phyloP scores from a whole-genome alignment of 2,329 filamentous ascomycete genomes.

The Thielaviopsis musarum region DNA sequence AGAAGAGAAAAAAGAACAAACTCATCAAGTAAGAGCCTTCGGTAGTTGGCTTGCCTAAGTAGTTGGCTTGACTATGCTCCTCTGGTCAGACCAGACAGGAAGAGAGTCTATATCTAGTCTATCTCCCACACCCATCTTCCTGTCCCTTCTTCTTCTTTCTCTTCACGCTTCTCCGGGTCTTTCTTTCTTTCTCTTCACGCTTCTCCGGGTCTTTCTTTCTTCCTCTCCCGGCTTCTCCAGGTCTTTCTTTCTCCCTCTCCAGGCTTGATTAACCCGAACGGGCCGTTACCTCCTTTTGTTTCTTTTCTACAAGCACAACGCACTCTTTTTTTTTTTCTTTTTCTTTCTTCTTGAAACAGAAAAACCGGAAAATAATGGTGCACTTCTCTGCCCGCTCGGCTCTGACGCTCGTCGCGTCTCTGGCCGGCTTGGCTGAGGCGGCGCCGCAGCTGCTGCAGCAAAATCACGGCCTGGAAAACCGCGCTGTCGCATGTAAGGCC shows the following conservation, averaged over 20 bases:
- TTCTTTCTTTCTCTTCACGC: constrained; percentile 21
- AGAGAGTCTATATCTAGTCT: no score
- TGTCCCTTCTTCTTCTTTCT: constrained; percentile 28
- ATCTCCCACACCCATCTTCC: no score
- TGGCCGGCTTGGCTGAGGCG: neutral
- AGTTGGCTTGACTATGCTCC: no score
- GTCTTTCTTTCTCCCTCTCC: neutral
- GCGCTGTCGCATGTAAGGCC: neutral
- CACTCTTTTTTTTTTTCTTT: neutral
- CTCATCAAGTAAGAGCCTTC: no score
- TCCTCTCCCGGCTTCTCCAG: neutral
- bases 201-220: constrained; percentile 4
- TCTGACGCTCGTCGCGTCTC: neutral
- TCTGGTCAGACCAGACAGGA: no score
- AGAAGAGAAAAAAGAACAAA: no score
- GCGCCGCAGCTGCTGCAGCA: neutral
- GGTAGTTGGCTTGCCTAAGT: no score
- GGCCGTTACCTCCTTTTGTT: no score
- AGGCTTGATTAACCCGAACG: no score
- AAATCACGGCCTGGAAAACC: neutral
- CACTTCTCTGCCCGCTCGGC: neutral
- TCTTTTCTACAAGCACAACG: no score
- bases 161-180: constrained; percentile 17
- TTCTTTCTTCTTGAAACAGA: neutral
- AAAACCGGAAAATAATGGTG: neutral